A percentile compares a stretch with the other conserved stretches of the same genome.
Evolutionary conservation across 306 rosid genomes (phyloP).

Genomic region (Lotus japonicus): DNA sequence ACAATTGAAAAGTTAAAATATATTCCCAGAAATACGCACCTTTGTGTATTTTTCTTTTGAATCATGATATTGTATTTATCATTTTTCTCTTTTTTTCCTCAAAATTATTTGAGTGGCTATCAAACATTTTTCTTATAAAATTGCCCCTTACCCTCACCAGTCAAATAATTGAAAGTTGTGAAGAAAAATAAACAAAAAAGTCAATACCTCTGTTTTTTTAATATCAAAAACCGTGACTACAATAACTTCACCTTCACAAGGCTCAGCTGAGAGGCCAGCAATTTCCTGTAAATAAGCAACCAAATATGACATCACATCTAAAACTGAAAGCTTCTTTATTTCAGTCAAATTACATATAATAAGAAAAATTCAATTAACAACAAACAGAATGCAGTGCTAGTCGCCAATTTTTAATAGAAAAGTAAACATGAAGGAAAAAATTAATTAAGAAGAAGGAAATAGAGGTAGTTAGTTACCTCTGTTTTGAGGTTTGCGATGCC

Average conservation of each 20-base stretch:
- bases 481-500: conserved; percentile 67
- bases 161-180: background rate
- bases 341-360: no score
- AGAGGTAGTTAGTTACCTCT: conserved; percentile 49
- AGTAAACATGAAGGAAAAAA: background rate
- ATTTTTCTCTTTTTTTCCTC: no score
- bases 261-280: conserved; percentile 71
- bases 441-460: no score
- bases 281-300: conserved; percentile 50
- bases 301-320: background rate
- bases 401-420: no score
- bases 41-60: no score
- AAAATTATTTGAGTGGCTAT: no score
- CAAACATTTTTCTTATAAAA: no score
- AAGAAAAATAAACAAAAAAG: background rate
- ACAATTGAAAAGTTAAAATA: background rate
- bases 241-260: conserved; percentile 66
- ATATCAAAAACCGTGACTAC: conserved; percentile 62
- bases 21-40: background rate
- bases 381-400: no score
- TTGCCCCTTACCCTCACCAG: background rate
- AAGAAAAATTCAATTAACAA: no score
- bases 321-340: background rate
- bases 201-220: conserved; percentile 58
- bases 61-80: no score